Base-by-base conservation (phyloP, 192 early-diverging fungal genomes). In the Ramicandelaber brevisporus region DNA sequence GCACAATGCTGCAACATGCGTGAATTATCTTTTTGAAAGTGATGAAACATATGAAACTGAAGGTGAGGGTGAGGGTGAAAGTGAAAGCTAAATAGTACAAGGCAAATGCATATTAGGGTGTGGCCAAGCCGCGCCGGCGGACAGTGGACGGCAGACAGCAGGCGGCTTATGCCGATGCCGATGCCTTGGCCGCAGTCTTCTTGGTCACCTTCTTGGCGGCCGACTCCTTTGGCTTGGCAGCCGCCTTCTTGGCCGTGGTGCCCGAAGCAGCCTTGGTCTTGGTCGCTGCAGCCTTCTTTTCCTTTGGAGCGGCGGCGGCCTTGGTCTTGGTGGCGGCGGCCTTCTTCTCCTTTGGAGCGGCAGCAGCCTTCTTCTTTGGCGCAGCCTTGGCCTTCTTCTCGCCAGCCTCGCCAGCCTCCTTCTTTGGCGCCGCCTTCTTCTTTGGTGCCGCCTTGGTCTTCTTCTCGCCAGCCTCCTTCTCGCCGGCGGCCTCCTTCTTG, bases 281-380 rank as follows among this genome's bases (percentile, higher is more conserved):
- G 27, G 44, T 32, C 25, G 58, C 17, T 17, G 47, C 50, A 3
- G 53, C 44, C 44, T 58, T 50, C 61, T 69, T 72, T n/a, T 50
- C 42, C 47, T 58, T 63, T 33, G 48, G 48, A 29, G 50, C 25
- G 29, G n/a, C n/a, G n/a, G n/a, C n/a, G n/a, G 35, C 19, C 19
- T 38, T 40, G 34, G 44, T 29, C 49, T 58, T 60, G 33, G 55
- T 62, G 25, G 57, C 31, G 29, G 48, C 57, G 24, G 48, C 50
- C 42, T 62, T 57, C 51, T 59, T 53, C 25, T 27, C 24, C 22
- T 37, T 38, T 20, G 30, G 10, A 29, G 31, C 14, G 16, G 30
- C n/a, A 14, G 48, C 27, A 33, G 52, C 14, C 17, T 48, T 46
- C 24, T 44, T 35, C 14, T 34, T 29, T 30, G 50, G 29, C 16